Evolutionary conservation across 805 yeast genomes (phyloP).

Genomic region (Suhomyces kilbournensis): DNA sequence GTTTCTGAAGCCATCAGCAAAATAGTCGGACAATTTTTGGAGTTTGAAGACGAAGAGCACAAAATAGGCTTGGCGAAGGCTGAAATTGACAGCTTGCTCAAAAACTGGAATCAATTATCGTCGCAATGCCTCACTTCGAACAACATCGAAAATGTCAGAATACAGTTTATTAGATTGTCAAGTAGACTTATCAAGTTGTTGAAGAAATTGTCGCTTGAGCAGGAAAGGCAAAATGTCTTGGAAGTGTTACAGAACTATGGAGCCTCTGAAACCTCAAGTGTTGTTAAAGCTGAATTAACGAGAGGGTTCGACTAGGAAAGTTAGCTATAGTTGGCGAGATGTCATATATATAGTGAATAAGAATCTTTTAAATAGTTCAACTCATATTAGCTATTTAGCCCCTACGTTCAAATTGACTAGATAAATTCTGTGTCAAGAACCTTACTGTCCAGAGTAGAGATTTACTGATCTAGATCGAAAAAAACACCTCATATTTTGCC

Average conservation of each 20-base stretch:
- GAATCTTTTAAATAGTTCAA: neutral
- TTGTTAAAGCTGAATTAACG: slow-evolving; percentile 15
- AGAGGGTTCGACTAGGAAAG: neutral
- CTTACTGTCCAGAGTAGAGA: neutral
- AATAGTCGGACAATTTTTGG: slow-evolving; percentile 4
- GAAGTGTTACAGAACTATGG: slow-evolving; percentile 14
- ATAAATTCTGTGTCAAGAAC: too few species aligned
- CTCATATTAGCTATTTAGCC: neutral
- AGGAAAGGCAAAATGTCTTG: slow-evolving; percentile 11
- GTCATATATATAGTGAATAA: neutral
- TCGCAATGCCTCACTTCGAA: slow-evolving; percentile 32
- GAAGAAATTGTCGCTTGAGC: slow-evolving; percentile 12
- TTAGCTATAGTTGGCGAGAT: neutral
- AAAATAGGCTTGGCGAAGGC: neutral
- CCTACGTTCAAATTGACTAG: neutral
- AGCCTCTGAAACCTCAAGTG: slow-evolving; percentile 16
- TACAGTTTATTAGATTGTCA: slow-evolving; percentile 43
- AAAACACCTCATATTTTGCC: too few species aligned
- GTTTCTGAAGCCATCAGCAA: slow-evolving; percentile 39
- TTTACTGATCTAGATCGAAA: too few species aligned
- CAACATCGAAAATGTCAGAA: slow-evolving; percentile 57
- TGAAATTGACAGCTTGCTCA: slow-evolving; percentile 16
- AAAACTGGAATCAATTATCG: slow-evolving; percentile 21
- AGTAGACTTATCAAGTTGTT: slow-evolving; percentile 12
- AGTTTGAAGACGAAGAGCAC: neutral